Evolutionary conservation across 441 rosid species (phyloP), one percentile per base, ranked within the genome.

Genomic region (Gossypium trilobum): DNA sequence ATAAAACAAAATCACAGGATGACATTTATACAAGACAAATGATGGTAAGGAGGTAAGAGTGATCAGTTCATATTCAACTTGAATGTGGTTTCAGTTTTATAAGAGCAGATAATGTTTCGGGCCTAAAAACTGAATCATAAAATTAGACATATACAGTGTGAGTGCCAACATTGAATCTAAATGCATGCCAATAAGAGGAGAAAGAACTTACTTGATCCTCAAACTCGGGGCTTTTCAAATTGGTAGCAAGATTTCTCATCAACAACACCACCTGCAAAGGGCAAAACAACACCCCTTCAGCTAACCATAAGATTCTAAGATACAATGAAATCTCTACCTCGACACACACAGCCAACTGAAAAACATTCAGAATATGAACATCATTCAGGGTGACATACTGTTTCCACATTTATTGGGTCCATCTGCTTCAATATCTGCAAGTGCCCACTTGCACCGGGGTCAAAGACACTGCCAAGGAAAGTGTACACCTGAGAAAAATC

Each of bases 401-500:
- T 91, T 87, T 95, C 95, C 66, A 87, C 68, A 77, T 92, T 82
- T 66, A 89, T 87, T 6, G 95, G 92, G 75, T 92, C 98, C 99
- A 95, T 92, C 85, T 86, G 89, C 85, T 89, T 92, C 74, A 92
- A 79, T 70, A 77, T 91, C 84, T 85, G 87, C 74, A 92, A 62
- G 75, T 95, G 99, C 70, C 79, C 93, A 54, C 89, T 81, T 8
- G 81, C 78, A 71, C 66, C 72, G 51, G 97, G 56, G 56, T 51
- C 56, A 72, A 95, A 95, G 71, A 92, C 87, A 74, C 96, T 92
- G 82, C 96, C 97, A 76, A 95, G 84, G 88, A 95, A 95, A 74
- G 87, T 82, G 82, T 95, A 95, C 31, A 92, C 98, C 85, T 91
- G 86, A 77, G 92, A 81, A 72, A 92, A 95, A 82, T 95, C 93